Evolutionary conservation across 805 yeast species (phyloP).

Genomic region (Dipodascus albidus): DNA sequence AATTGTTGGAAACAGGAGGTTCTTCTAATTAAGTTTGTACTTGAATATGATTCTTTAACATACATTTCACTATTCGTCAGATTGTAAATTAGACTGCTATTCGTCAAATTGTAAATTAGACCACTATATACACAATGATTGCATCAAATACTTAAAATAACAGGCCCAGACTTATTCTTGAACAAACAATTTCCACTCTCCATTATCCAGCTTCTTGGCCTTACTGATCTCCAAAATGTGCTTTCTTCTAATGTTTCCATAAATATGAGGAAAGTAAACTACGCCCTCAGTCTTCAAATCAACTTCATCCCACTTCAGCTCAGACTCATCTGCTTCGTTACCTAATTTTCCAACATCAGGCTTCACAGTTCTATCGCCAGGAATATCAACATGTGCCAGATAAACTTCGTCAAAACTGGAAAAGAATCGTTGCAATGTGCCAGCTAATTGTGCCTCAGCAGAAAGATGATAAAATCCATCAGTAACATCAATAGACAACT

Average conservation of each 20-base stretch:
- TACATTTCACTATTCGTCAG: too few relatives aligned
- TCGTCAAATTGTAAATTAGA: too few relatives aligned
- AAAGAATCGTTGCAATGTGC: constrained; percentile 16
- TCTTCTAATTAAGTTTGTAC: too few relatives aligned
- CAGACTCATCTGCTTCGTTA: constrained; percentile 12
- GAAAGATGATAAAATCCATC: constrained; percentile 22
- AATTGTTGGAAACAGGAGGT: too few relatives aligned
- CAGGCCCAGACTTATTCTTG: background rate
- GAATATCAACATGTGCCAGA: constrained; percentile 15
- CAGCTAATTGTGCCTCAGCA: constrained; percentile 15
- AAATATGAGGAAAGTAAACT: constrained; percentile 17
- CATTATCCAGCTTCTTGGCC: constrained; percentile 4
- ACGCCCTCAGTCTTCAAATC: constrained; percentile 9
- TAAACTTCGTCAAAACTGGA: constrained; percentile 10
- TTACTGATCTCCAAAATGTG: constrained; percentile 12
- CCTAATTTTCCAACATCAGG: constrained; percentile 16
- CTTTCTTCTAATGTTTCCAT: constrained; percentile 17
- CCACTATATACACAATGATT: too few relatives aligned
- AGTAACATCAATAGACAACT: constrained; percentile 16
- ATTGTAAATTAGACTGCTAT: too few relatives aligned
- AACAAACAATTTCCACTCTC: constrained; percentile 2
- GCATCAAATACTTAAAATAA: too few relatives aligned
- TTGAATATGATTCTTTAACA: too few relatives aligned
- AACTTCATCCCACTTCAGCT: constrained; percentile 19
- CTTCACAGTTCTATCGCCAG: constrained; percentile 10